Conservation (phyloP, 2,329 filamentous ascomycete species). For the Sporothrix variecibatus region DNA sequence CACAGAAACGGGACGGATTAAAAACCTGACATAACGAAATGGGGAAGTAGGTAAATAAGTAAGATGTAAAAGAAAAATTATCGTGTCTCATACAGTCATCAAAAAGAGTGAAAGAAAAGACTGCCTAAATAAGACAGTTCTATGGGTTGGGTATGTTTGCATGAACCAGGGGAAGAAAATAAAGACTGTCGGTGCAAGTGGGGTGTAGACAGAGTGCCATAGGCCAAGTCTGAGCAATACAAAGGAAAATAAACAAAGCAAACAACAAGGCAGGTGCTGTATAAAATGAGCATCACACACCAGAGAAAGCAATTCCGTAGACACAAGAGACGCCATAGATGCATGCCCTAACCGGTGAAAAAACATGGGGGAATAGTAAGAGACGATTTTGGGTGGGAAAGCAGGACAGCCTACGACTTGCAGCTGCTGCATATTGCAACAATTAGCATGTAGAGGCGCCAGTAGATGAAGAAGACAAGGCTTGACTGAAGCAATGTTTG, state of each 20-base stretch:
- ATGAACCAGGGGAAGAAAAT: slow-evolving; percentile 2
- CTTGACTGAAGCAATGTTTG: background rate
- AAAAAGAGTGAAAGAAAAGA: slow-evolving; percentile 18
- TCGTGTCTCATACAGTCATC: slow-evolving; percentile 31
- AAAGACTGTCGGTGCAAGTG: slow-evolving; percentile 8
- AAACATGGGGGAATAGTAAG: background rate
- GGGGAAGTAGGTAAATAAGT: slow-evolving; percentile 19
- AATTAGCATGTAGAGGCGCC: background rate
- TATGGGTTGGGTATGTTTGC: slow-evolving; percentile 20
- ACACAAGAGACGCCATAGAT: background rate
- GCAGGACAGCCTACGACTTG: background rate
- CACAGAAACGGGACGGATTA: background rate
- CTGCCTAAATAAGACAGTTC: background rate
- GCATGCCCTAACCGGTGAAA: background rate
- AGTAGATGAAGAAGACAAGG: background rate
- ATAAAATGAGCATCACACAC: background rate
- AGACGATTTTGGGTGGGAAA: background rate
- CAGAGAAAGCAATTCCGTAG: slow-evolving; percentile 13
- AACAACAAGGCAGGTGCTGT: slow-evolving; percentile 5
- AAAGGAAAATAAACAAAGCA: slow-evolving; percentile 20
- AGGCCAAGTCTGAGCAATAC: slow-evolving; percentile 9
- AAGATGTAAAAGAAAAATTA: slow-evolving; percentile 25
- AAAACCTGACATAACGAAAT: background rate
- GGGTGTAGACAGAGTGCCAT: background rate
- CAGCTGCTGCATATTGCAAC: background rate